Conservation (phyloP, 441 rosid genomes). For the Flueggea neowawraea region DNA sequence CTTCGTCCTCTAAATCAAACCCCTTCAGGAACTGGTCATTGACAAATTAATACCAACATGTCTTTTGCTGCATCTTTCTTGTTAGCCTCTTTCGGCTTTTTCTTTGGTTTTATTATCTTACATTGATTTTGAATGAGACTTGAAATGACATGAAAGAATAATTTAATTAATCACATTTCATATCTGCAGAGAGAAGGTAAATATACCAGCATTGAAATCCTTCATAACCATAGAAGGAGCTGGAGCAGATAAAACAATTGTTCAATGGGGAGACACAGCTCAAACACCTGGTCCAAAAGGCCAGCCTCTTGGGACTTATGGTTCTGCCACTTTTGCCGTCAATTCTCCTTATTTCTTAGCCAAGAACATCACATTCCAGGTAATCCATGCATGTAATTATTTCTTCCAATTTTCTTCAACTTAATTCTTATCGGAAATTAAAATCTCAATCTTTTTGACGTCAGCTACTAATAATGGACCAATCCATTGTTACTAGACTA, state of each 20-base stretch:
- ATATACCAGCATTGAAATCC: conserved; percentile 75
- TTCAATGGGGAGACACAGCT: conserved; percentile 98
- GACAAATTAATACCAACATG: neutral
- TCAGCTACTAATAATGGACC: too few species aligned
- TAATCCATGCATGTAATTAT: conserved; percentile 6
- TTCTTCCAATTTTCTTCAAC: too few species aligned
- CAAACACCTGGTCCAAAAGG: conserved; percentile 77
- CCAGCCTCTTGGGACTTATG: conserved; percentile 66
- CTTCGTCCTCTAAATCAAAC: too few species aligned
- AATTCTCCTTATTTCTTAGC: conserved; percentile 88
- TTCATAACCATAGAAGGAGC: conserved; percentile 89
- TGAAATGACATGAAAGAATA: too few species aligned
- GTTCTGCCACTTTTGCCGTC: conserved; percentile 91
- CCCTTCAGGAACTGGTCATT: too few species aligned
- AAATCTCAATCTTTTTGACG: too few species aligned
- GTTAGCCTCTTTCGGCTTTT: too few species aligned
- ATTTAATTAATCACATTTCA: too few species aligned
- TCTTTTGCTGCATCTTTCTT: neutral
- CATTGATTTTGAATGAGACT: too few species aligned
- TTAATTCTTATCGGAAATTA: too few species aligned
- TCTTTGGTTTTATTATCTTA: too few species aligned
- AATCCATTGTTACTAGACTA: too few species aligned
- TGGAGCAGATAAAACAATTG: conserved; percentile 85
- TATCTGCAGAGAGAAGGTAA: conserved; percentile 77
- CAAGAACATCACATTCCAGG: conserved; percentile 95